Percentiles rank a stretch among this genome's conserved stretches.
These are phyloP conservation scores for Arabidopsis arenosa DNA, from an alignment of 345 rosid genomes.

Conservation along the genomic window DNA sequence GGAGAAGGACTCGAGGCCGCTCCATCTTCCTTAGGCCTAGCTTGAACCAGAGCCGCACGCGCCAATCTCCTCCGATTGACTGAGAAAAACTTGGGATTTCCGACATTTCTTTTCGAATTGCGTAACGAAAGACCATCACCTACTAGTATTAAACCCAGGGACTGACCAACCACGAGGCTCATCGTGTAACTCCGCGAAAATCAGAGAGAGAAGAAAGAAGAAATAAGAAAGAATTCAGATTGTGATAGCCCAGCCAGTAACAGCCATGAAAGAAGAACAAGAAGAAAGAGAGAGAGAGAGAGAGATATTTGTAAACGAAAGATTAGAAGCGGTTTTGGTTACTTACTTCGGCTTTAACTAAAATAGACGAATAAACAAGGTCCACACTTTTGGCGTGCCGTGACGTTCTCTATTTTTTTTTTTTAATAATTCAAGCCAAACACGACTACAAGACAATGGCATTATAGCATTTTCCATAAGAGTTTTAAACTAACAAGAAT, in stretches of 20 bases:
- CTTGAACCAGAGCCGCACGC: slow-evolving; percentile 55
- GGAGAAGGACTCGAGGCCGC: slow-evolving; percentile 35
- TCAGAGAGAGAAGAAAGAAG: slow-evolving; percentile 1
- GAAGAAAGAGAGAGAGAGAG: background rate
- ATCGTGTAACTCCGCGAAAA: slow-evolving; percentile 21
- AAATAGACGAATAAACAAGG: slow-evolving; percentile 18
- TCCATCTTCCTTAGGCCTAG: slow-evolving; percentile 46
- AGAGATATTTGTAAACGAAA: slow-evolving; percentile 22
- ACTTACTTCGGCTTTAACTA: background rate
- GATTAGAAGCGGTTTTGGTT: slow-evolving; percentile 26
- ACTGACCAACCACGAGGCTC: slow-evolving; percentile 45
- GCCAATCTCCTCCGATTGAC: slow-evolving; percentile 28
- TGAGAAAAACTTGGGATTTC: slow-evolving; percentile 2
- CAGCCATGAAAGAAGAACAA: slow-evolving; percentile 35
- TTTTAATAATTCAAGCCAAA: background rate
- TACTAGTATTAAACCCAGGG: slow-evolving; percentile 31
- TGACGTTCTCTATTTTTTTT: slow-evolving; percentile 33
- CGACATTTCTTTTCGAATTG: slow-evolving; percentile 25
- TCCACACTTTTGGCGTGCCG: slow-evolving; percentile 47
- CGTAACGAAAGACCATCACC: slow-evolving; percentile 12
- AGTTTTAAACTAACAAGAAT: background rate
- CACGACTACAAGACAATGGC: background rate
- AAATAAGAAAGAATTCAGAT: background rate
- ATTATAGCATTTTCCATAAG: background rate
- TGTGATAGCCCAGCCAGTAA: slow-evolving; percentile 25